Evolutionary conservation across 257 asterid species (phyloP).

Genomic region (Nicotiana knightiana): DNA sequence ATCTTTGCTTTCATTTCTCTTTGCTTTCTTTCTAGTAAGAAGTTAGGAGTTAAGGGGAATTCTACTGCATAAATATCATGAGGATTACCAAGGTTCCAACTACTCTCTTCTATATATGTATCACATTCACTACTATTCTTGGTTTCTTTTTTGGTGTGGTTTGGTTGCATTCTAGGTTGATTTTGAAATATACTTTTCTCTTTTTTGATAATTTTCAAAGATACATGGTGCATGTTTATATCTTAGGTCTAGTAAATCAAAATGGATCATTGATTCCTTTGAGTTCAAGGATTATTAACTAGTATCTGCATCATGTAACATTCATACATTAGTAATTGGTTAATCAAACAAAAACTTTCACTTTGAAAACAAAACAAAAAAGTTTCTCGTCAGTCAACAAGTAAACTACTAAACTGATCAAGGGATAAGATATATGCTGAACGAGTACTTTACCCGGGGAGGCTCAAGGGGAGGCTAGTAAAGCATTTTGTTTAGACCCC

Average conservation of each 20-base stretch:
- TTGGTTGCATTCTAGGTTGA: not conserved
- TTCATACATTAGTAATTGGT: not conserved
- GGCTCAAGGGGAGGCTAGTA: too few species aligned
- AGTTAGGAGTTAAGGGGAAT: not conserved
- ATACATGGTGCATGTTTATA: not conserved
- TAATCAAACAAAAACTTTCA: not conserved
- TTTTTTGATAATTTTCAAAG: not conserved
- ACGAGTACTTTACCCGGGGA: too few species aligned
- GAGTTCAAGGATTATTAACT: not conserved
- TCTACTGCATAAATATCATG: not conserved
- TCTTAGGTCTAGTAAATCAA: too few species aligned
- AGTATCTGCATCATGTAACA: not conserved
- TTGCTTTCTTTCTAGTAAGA: not conserved
- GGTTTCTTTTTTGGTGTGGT: not conserved
- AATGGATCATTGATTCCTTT: too few species aligned
- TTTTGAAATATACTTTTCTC: not conserved
- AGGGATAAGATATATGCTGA: too few species aligned
- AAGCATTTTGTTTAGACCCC: too few species aligned
- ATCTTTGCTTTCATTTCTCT: not conserved
- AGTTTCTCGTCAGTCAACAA: too few species aligned
- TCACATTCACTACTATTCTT: not conserved
- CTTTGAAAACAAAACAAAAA: not conserved
- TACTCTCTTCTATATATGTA: not conserved
- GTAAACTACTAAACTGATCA: too few species aligned
- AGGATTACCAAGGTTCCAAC: not conserved